Evolutionary conservation across 805 yeast species (phyloP), one percentile per base, ranked within the genome.

Genomic region (Ogataea wickerhamii): DNA sequence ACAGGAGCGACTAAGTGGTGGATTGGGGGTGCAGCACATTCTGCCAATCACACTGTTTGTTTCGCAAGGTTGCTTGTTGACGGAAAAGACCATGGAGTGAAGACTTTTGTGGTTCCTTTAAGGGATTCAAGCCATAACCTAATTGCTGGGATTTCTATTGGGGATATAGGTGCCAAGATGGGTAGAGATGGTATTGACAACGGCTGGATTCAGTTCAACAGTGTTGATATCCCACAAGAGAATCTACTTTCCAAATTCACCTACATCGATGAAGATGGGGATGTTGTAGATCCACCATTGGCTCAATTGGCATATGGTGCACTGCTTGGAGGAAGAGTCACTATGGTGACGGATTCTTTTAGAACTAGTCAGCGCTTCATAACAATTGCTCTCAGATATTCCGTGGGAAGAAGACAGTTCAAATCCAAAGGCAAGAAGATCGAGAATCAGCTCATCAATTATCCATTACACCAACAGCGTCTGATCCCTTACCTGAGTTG

Each of bases 11-110:
- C 96, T 18, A 89, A 89, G 61, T 89, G 97, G 96, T 89, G 97
- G 97, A 89, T 89, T 54, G 97, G 97, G 33, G 97, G 97, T 52
- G 96, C 96, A 28, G 96, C 96, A 8, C 94, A 87, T 62, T 81
- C 95, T 16, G 87, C 96, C 5, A 87, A 89, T 20, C 96, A 89
- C 65, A 70, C 87, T 18, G 78, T 81, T n/a, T 83, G 78, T 18
- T 89, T 80, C 60, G 96, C 96, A 4, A 73, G 97, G 44, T 70
- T 89, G 45, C 75, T 85, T 36, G 87, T 87, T 21, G 69, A 81
- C 32, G 91, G 85, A 23, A 76, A 83, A 61, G 97, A 89, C 62
- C 80, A 87, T 60, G 97, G 97, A 32, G 95, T 89, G 39, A 87
- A 86, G 65, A 84, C 89, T 8, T 89, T 89, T 66, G 84, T 89